Evolutionary conservation across 495 filamentous ascomycete species (phyloP), one percentile per base, ranked within the genome.

Genomic region (Aspergillus steynii): DNA sequence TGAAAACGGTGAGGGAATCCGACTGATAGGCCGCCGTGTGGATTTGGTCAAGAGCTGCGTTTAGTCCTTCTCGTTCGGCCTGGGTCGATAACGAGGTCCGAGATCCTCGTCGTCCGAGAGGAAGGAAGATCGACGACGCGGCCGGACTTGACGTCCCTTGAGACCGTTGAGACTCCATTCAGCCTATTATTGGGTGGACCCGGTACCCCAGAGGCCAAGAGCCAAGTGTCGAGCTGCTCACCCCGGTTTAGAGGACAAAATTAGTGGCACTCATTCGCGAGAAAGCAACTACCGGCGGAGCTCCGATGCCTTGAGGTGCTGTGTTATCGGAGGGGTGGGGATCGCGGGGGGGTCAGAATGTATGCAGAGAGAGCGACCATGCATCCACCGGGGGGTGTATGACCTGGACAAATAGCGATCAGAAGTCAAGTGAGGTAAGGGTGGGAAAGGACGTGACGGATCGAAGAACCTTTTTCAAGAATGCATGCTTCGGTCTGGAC

Each of bases 21-120:
- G 90, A 89, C 62, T 90, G 90, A 64, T 88, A 93, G 5, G 93
- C 91, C 26, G 88, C 80, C 15, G 76, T 90, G 74, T 97, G 93
- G 37, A 96, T 96, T 56, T 90, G 86, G 72, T 95, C 90, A 37
- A 97, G 83, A 14, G 88, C 81, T 57, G 90, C 83, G 25, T 89
- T 82, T 25, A 92, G 81, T 15, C 85, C 84, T 56, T 90, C 88
- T 68, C 83, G 87, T 70, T 93, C 90, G 56, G 88, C 74, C 27
- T 81, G 80, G 5, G 84, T 83, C 15, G 86, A 84, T 14, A 86
- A 61, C 25, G 91, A 93, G 37, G 80, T 76, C 20, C 88, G 68
- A 4, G 91, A 94, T 20, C 83, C 86, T 48, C 77, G 80, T 50
- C 73, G 73, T 25, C 76, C 75, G 20, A 78, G 73, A 3, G 78